phyloP scores from a whole-genome alignment of 129 eudicot genomes.

The Daucus carota region DH1_v3.0 NC_030388.2:24969501-24970000 shows the following conservation, averaged over 20 bases:
- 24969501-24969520: neutral
- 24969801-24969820: constrained; percentile 89
- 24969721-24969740: constrained; percentile 95
- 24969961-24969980: constrained; percentile 53
- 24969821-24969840: constrained; percentile 85
- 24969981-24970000: constrained; percentile 66
- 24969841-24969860: constrained; percentile 98
- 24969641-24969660: constrained; percentile 98
- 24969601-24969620: constrained; percentile 70
- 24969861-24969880: constrained; percentile 70
- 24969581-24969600: neutral
- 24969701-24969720: constrained; percentile 80
- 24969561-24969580: neutral
- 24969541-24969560: neutral
- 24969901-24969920: constrained; percentile 75
- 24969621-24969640: constrained; percentile 70
- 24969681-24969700: constrained; percentile 93
- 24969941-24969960: constrained; percentile 47
- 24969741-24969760: constrained; percentile 87
- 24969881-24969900: constrained; percentile 45
- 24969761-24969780: constrained; percentile 89
- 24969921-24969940: constrained; percentile 87
- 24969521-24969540: neutral
- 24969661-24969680: constrained; percentile 88
- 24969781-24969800: constrained; percentile 80